phyloP scores from a whole-genome alignment of 2,329 filamentous ascomycete species.

The Camillea tinctor region DNA sequence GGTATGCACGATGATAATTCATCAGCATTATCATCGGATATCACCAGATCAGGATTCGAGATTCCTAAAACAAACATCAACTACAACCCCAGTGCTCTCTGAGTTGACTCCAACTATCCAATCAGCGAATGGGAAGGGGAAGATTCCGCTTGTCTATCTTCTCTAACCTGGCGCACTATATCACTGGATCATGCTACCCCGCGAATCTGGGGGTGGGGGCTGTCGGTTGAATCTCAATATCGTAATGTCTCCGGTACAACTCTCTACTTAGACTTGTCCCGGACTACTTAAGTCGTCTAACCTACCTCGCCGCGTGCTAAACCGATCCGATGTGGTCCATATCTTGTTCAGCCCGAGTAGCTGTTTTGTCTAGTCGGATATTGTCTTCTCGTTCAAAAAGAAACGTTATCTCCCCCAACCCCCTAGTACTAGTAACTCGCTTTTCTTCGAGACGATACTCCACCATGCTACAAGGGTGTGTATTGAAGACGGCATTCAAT shows the following conservation, averaged over 20 bases:
- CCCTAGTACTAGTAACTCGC: background rate
- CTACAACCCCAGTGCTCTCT: background rate
- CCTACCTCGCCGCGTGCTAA: background rate
- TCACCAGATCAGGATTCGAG: background rate
- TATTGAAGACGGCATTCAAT: conserved; percentile 48
- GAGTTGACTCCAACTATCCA: background rate
- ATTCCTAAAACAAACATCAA: background rate
- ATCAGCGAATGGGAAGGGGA: background rate
- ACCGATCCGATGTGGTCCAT: background rate
- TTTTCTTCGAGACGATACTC: background rate
- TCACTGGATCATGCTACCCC: background rate
- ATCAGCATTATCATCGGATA: too few relatives aligned
- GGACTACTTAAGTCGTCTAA: background rate
- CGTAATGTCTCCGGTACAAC: background rate
- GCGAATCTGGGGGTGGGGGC: background rate
- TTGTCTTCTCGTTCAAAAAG: background rate
- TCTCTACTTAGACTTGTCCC: background rate
- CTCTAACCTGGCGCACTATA: background rate
- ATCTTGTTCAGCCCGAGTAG: background rate
- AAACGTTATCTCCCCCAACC: background rate
- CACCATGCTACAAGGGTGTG: conserved; percentile 28
- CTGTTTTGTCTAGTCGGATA: background rate
- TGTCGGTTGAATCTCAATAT: background rate
- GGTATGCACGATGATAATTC: too few relatives aligned
- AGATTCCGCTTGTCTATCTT: background rate